Percentiles rank a stretch among this genome's conserved stretches.
Evolutionary conservation across 345 rosid species (phyloP).

Genomic region (Odontarrhena argentea): DNA sequence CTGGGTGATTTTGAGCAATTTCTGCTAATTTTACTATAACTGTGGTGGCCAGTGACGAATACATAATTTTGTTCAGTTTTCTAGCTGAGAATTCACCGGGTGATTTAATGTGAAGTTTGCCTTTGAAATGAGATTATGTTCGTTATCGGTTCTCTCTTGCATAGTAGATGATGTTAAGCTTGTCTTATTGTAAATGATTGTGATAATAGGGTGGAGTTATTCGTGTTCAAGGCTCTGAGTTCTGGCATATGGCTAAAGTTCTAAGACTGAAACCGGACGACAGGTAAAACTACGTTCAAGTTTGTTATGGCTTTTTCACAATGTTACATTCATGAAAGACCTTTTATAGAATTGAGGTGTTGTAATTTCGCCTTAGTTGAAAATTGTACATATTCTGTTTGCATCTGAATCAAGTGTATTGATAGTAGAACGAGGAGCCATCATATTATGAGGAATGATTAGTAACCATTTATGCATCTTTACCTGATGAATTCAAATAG

Average conservation of each 20-base stretch:
- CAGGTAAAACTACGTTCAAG: conserved; percentile 42
- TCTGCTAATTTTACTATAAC: background rate
- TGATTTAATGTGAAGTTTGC: background rate
- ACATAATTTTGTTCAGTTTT: too few relatives aligned
- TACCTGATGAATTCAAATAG: background rate
- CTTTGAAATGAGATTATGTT: background rate
- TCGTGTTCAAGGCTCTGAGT: conserved; percentile 81
- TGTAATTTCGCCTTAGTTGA: background rate
- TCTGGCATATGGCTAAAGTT: conserved; percentile 85
- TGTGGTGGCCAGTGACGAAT: background rate
- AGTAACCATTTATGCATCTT: conserved; percentile 15
- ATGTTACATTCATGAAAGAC: background rate
- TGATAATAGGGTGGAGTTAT: conserved; percentile 65
- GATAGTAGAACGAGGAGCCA: background rate
- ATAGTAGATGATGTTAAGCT: background rate
- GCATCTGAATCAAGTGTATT: background rate
- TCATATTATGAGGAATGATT: background rate
- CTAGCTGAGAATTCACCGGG: too few relatives aligned
- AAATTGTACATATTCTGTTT: background rate
- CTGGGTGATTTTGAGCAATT: background rate
- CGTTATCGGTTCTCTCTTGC: background rate
- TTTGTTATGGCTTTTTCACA: background rate
- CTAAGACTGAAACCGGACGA: conserved; percentile 61
- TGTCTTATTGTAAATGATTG: background rate
- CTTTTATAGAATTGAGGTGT: background rate